These are phyloP conservation scores for Polytrichum formosum DNA, from an alignment of 225 moss, liverwort and hornwort species.

Conservation along the genomic window DNA sequence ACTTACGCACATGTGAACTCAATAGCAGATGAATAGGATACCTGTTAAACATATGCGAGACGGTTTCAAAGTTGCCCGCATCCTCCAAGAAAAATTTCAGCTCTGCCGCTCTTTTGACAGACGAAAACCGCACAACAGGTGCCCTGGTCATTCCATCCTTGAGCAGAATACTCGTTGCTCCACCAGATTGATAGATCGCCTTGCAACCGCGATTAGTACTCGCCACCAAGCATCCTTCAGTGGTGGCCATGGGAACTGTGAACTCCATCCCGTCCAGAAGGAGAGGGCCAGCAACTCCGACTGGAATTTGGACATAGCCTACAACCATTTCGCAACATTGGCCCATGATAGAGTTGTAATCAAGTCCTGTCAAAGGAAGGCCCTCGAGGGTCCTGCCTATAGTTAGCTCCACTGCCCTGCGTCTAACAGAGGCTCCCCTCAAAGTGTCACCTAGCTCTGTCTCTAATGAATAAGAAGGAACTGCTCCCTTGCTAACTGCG, in stretches of 20 bases:
- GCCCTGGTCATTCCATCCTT: slow-evolving; percentile 19
- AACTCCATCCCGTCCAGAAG: slow-evolving; percentile 15
- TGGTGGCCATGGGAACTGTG: slow-evolving; percentile 22
- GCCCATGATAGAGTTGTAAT: slow-evolving; percentile 12
- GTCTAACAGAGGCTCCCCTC: slow-evolving; percentile 11
- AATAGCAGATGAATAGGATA: slow-evolving; percentile 1
- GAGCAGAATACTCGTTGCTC: slow-evolving; percentile 13
- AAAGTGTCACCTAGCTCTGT: slow-evolving; percentile 8
- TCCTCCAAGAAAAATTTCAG: slow-evolving; percentile 24
- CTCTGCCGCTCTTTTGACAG: slow-evolving; percentile 13
- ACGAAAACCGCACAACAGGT: slow-evolving; percentile 12
- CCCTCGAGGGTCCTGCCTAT: slow-evolving; percentile 11
- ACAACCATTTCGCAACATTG: slow-evolving; percentile 29
- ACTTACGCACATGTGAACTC: no score
- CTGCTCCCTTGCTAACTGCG: slow-evolving; percentile 10
- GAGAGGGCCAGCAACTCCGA: slow-evolving; percentile 27
- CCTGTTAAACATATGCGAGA: slow-evolving; percentile 81
- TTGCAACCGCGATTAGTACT: slow-evolving; percentile 23
- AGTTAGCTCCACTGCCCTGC: slow-evolving; percentile 12
- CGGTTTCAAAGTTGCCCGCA: slow-evolving; percentile 69
- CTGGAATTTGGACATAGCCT: slow-evolving; percentile 22
- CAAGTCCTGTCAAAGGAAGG: slow-evolving; percentile 10
- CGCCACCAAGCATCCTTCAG: slow-evolving; percentile 22
- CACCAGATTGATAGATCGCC: slow-evolving; percentile 16
- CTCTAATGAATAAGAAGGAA: slow-evolving; percentile 18